Conservation (phyloP, 2,329 filamentous ascomycete species). For the Cyanodermella asteris region DNA sequence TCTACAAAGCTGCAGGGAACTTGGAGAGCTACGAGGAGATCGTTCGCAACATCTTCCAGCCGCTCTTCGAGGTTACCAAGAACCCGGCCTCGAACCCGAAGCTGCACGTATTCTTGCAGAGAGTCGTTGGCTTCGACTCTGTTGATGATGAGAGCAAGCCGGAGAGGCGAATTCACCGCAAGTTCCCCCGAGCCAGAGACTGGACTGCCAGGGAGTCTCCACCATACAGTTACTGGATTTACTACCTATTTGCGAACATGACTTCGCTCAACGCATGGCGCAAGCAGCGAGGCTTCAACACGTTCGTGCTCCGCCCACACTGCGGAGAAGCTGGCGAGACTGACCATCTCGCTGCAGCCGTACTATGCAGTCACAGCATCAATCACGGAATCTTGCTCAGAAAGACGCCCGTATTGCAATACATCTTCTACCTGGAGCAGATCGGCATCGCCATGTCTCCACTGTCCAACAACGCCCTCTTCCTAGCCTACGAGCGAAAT, state of each 20-base stretch:
- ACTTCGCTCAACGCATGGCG: constrained; percentile 80
- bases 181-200: constrained; percentile 72
- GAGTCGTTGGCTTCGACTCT: constrained; percentile 91
- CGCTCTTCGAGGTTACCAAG: constrained; percentile 82
- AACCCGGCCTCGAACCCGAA: constrained; percentile 75
- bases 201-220: constrained; percentile 92
- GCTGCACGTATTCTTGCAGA: constrained; percentile 79
- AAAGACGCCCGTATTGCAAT: constrained; percentile 86
- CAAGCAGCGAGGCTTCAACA: constrained; percentile 83
- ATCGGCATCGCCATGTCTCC: constrained; percentile 99
- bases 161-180: constrained; percentile 80
- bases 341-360: constrained; percentile 79
- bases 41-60: constrained; percentile 76
- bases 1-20: constrained; percentile 74
- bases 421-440: constrained; percentile 93
- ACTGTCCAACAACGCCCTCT: constrained; percentile 89
- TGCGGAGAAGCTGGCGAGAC: constrained; percentile 94
- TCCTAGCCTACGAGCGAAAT: constrained; percentile 89
- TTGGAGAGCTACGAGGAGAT: constrained; percentile 84
- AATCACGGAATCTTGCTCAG: constrained; percentile 81
- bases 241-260: constrained; percentile 90
- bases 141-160: constrained; percentile 97
- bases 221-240: constrained; percentile 98
- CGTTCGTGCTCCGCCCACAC: constrained; percentile 77
- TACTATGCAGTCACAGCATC: constrained; percentile 88